Evolutionary conservation across 768 basidiomycete genomes (phyloP), one percentile per base, ranked within the genome.

Genomic region (Trametes cingulata): DNA sequence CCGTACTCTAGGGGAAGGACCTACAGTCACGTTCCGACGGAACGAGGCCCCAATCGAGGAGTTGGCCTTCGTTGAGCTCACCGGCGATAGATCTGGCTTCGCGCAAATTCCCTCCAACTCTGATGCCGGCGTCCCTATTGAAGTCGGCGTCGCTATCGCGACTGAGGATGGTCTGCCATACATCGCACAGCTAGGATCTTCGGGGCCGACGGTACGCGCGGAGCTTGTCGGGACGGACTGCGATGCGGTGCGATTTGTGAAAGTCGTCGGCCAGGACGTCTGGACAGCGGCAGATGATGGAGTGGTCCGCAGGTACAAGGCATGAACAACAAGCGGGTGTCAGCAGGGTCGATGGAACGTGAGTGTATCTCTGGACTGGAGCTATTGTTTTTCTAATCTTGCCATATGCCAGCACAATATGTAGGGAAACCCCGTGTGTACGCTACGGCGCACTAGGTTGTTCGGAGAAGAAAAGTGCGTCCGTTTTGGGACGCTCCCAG

Each of bases 201-300:
- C 77, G 29, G 81, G 79, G 6, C 78, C 80, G 2, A 41, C 46
- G 6, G 70, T 74, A 0, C 62, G 67, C 13, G 75, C 75, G 13
- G 88, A 90, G 65, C 72, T 87, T 3, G 76, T 82, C 0, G 87
- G 86, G 1, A 75, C 76, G 27, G 84, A 88, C 56, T 86, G 86
- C 65, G 86, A 88, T 68, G 76, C 82, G 8, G 80, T 85, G 27
- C 73, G 83, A 39, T 69, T 73, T 43, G 71, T 85, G 7, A 68
- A 74, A 36, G 75, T 74, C 2, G 67, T 69, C 7, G 74, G 76
- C 33, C 69, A 69, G 13, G 66, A 67, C 4, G 68, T 85, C 4
- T 86, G 85, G 85, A 81, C 74, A 56, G 84, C 83, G 9, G 80
- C 82, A 43, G 85, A 88, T 63, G 87, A 88, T 73, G 85, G 84